Percentiles rank a stretch among this genome's conserved stretches.
phyloP scores from a whole-genome alignment of 208 protist species.

The Trichomonas gallinae region DNA sequence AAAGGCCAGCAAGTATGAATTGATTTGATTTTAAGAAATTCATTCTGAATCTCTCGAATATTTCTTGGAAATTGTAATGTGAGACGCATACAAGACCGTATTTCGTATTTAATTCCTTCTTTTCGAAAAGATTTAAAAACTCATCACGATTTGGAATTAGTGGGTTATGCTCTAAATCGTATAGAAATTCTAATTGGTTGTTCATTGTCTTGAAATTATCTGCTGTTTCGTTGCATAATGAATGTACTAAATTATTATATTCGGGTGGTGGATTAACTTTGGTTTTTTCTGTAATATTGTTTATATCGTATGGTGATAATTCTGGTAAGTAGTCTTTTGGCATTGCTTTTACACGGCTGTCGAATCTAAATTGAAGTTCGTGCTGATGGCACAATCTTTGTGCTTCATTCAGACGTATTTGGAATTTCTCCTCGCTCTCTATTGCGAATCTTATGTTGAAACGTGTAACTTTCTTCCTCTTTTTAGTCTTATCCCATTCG shows the following conservation, averaged over 20 bases:
- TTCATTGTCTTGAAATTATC: neutral
- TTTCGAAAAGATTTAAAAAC: neutral
- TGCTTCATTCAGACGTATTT: neutral
- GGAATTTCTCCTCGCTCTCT: neutral
- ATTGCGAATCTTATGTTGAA: conserved; percentile 8
- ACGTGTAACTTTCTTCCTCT: conserved; percentile 16
- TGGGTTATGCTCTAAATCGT: neutral
- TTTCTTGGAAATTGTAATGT: neutral
- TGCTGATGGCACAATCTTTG: neutral
- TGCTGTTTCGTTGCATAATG: neutral
- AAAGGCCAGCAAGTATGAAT: neutral
- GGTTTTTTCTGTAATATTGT: neutral
- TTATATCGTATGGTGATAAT: neutral
- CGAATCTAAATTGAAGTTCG: conserved; percentile 9
- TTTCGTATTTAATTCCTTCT: neutral
- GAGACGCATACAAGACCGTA: neutral
- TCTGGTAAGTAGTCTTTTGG: neutral
- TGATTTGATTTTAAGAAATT: neutral
- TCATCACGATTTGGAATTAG: neutral
- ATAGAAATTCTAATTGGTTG: neutral
- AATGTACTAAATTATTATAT: neutral
- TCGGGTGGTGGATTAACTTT: neutral
- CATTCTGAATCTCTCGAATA: neutral
- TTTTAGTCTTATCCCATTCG: neutral
- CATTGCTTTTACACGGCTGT: neutral